Conservation (phyloP, 2,329 filamentous ascomycete species). For the Lachnellula arida region DNA sequence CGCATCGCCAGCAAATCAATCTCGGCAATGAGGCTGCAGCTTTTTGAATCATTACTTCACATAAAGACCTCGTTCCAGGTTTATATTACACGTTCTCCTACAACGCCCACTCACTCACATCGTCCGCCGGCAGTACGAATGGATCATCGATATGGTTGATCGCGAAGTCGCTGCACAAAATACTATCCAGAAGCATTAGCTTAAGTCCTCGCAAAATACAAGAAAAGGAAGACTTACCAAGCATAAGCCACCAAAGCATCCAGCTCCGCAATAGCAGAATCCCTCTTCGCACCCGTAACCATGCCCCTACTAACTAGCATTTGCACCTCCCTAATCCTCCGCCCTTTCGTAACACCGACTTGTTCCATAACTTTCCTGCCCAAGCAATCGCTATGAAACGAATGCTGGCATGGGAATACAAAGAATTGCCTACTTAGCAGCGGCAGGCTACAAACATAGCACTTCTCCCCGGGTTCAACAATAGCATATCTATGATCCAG, state of each 20-base stretch:
- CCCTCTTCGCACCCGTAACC: constrained; percentile 65
- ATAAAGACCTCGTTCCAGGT: not conserved
- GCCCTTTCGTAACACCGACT: constrained; percentile 68
- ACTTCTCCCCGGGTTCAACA: constrained; percentile 92
- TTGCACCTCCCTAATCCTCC: constrained; percentile 81
- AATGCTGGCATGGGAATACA: constrained; percentile 96
- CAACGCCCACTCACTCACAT: constrained; percentile 71
- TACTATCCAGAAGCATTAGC: constrained; percentile 47
- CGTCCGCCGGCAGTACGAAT: constrained; percentile 71
- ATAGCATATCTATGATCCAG: constrained; percentile 90
- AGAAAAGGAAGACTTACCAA: constrained; percentile 57
- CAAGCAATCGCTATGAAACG: constrained; percentile 93
- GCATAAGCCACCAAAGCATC: constrained; percentile 87
- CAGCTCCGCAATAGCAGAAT: constrained; percentile 80
- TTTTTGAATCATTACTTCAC: not conserved
- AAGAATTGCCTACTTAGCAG: constrained; percentile 91
- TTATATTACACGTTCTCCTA: constrained; percentile 11
- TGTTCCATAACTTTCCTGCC: constrained; percentile 81
- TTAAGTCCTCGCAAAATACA: not conserved
- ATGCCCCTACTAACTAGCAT: constrained; percentile 74
- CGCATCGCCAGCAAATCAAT: too few species aligned
- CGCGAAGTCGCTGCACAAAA: constrained; percentile 89
- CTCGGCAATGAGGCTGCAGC: not conserved
- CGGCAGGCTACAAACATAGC: constrained; percentile 81
- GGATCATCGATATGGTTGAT: constrained; percentile 94